Percentiles rank a stretch among this genome's conserved stretches.
phyloP scores from a whole-genome alignment of 768 basidiomycete species.

The Jaapia argillacea region DNA sequence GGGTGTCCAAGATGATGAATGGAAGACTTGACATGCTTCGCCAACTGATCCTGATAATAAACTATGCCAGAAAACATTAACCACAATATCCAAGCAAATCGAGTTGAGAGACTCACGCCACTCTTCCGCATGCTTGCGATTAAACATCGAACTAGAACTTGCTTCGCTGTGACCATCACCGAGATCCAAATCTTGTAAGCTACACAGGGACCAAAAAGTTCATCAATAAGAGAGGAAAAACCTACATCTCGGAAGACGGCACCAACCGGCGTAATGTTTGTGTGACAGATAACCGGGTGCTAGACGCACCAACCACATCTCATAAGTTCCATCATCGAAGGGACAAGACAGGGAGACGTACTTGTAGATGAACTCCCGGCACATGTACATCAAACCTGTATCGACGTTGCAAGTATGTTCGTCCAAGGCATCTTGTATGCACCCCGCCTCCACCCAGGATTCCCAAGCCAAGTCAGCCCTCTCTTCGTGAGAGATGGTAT shows the following conservation, averaged over 20 bases:
- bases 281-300: constrained; percentile 55
- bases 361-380: constrained; percentile 69
- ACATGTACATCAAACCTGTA: constrained; percentile 53
- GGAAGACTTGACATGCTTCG: constrained; percentile 47
- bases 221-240: constrained; percentile 9
- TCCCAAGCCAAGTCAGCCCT: constrained; percentile 49
- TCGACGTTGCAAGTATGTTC: constrained; percentile 66
- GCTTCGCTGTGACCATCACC: constrained; percentile 21
- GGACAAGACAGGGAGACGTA: constrained; percentile 25
- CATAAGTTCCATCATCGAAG: constrained; percentile 4
- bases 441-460: constrained; percentile 55
- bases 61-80: constrained; percentile 27
- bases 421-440: constrained; percentile 58
- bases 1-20: constrained; percentile 40
- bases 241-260: constrained; percentile 5
- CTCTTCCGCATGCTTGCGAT: constrained; percentile 62
- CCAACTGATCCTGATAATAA: constrained; percentile 55
- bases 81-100: neutral
- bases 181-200: constrained; percentile 42
- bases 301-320: constrained; percentile 19
- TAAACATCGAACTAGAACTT: constrained; percentile 41
- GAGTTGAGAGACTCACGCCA: constrained; percentile 53
- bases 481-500: constrained; percentile 34
- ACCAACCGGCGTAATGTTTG: constrained; percentile 57
- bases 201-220: constrained; percentile 18